These are phyloP conservation scores for Globisporangium carolinianum DNA, from an alignment of 352 stramenopile species.

Conservation along the genomic window DNA sequence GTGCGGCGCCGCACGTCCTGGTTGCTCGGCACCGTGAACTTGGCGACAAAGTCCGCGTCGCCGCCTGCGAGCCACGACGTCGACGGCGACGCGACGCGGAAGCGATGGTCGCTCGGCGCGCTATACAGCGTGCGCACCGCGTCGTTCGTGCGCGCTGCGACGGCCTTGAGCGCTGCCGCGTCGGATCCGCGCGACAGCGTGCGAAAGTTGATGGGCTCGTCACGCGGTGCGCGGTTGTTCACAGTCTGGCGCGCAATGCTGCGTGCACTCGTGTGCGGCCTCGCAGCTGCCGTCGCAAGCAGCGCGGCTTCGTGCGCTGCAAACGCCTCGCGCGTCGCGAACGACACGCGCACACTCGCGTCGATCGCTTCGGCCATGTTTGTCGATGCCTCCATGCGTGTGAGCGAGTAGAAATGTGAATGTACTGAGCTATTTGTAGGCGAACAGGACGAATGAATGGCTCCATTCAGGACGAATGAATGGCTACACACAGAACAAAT, in stretches of 20 bases:
- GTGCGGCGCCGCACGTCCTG: slow-evolving; percentile 52
- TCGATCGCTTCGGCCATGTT: slow-evolving; percentile 1
- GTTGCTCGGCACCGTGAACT: slow-evolving; percentile 53
- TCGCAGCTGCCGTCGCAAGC: neutral
- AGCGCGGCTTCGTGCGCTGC: slow-evolving; percentile 5
- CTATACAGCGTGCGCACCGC: slow-evolving; percentile 36
- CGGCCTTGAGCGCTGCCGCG: slow-evolving; percentile 24
- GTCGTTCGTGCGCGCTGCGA: slow-evolving; percentile 39
- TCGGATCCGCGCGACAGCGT: slow-evolving; percentile 19
- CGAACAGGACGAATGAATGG: no score
- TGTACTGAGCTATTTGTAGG: no score
- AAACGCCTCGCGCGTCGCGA: slow-evolving; percentile 8
- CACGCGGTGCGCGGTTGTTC: neutral
- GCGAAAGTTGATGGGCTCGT: slow-evolving; percentile 20
- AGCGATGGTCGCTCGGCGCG: slow-evolving; percentile 33
- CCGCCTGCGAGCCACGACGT: slow-evolving; percentile 14
- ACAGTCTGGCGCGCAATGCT: slow-evolving; percentile 5
- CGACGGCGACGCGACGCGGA: slow-evolving; percentile 28
- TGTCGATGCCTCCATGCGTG: neutral
- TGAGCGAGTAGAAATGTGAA: no score
- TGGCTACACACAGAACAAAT: no score
- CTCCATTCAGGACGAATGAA: no score
- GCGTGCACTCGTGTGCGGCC: slow-evolving; percentile 4
- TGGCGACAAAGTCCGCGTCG: slow-evolving; percentile 48
- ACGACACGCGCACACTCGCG: slow-evolving; percentile 5